Evolutionary conservation across 1,139 yeast species (phyloP).

Genomic region (Taphrina flavorubra): DNA sequence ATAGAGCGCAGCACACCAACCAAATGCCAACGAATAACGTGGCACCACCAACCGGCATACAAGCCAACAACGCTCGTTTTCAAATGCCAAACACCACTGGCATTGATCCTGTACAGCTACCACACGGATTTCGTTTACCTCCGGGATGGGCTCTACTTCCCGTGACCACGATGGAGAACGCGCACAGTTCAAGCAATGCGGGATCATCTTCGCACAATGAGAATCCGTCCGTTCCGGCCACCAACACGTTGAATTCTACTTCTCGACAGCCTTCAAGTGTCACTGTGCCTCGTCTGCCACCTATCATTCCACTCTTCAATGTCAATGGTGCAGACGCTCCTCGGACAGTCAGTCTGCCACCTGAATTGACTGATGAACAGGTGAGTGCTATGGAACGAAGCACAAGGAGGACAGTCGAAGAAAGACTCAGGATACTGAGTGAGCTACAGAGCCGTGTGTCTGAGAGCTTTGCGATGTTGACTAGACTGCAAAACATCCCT

Average conservation of each 20-base stretch:
- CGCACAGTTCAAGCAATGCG: too few species aligned
- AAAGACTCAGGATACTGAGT: constrained; percentile 20
- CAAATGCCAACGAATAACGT: background rate
- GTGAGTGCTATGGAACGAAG: constrained; percentile 32
- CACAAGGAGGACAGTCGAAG: constrained; percentile 33
- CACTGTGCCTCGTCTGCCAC: constrained; percentile 19
- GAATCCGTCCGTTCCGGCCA: background rate
- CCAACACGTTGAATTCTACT: background rate
- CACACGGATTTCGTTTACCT: constrained; percentile 45
- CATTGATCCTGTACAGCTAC: constrained; percentile 40
- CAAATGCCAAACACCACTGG: constrained; percentile 23
- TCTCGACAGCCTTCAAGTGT: constrained; percentile 6
- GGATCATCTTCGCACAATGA: background rate
- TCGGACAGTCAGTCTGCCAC: constrained; percentile 16
- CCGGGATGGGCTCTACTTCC: constrained; percentile 47
- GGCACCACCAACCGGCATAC: background rate
- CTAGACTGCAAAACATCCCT: constrained; percentile 14
- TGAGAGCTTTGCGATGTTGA: constrained; percentile 29
- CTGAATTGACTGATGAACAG: constrained; percentile 31
- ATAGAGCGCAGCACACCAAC: background rate
- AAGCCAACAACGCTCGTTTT: constrained; percentile 5
- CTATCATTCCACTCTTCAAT: constrained; percentile 31
- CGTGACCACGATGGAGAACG: constrained; percentile 8
- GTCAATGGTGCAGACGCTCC: constrained; percentile 3
- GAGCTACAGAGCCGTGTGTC: constrained; percentile 28